Percentiles rank a stretch among this genome's conserved stretches.
Conservation (phyloP, 139 green algal genomes). For the Microglena sp. region DNA sequence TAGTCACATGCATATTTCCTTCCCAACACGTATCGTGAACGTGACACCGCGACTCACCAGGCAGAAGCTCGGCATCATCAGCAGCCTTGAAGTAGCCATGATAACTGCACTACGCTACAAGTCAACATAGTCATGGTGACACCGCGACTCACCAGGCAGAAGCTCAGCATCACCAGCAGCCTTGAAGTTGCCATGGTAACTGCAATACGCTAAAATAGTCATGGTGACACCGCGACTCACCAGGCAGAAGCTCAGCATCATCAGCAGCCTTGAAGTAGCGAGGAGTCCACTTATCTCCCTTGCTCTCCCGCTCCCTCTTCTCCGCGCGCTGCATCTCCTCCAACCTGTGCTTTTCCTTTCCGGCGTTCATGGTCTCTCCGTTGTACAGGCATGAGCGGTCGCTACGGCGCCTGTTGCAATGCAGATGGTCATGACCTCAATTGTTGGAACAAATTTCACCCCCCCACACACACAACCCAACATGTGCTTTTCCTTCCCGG, state of each 20-base stretch:
- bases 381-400: constrained; percentile 53
- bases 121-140: not conserved
- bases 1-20: no score
- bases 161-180: not conserved
- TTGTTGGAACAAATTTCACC: no score
- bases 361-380: constrained; percentile 41
- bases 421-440: no score
- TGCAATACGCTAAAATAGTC: no score
- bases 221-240: not conserved
- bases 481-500: no score
- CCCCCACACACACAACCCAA: no score
- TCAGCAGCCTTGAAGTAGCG: constrained; percentile 55
- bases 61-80: no score
- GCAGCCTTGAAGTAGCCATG: no score
- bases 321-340: constrained; percentile 76
- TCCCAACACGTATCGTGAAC: no score
- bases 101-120: no score
- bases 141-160: not conserved
- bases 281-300: constrained; percentile 51
- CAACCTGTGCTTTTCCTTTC: constrained; percentile 59
- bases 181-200: not conserved
- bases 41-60: not conserved
- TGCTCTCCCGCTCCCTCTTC: constrained; percentile 45
- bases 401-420: constrained; percentile 49
- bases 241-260: constrained; percentile 8